A percentile compares a stretch with the other conserved stretches of the same genome.
phyloP scores from a whole-genome alignment of 1,284 basidiomycete species.

The Blastosporella zonata region DNA sequence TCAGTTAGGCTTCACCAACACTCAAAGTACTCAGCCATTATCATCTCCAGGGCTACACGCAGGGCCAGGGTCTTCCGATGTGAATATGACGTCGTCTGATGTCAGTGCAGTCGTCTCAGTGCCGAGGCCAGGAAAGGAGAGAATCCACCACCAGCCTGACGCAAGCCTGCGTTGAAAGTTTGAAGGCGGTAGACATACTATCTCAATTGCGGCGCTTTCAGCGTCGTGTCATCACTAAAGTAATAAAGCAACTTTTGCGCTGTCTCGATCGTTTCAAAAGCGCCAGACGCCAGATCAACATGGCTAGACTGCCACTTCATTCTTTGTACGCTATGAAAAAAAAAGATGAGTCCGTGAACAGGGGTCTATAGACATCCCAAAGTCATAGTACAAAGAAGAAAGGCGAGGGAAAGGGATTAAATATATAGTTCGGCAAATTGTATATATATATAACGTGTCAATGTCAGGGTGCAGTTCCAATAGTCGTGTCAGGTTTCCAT shows the following conservation, averaged over 20 bases:
- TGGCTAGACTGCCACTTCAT: no score
- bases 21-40: neutral
- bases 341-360: no score
- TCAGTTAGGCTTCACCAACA: neutral
- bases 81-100: conserved; percentile 32
- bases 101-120: conserved; percentile 31
- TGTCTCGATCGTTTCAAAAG: no score
- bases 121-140: conserved; percentile 28
- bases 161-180: neutral
- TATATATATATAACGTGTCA: no score
- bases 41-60: neutral
- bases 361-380: no score
- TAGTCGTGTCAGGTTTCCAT: neutral
- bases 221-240: no score
- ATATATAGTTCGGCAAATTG: no score
- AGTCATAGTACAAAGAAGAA: neutral
- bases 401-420: neutral
- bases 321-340: no score
- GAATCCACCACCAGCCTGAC: conserved; percentile 17
- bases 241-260: no score
- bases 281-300: no score
- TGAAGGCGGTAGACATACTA: neutral
- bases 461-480: neutral
- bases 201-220: neutral
- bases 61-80: conserved; percentile 10